These are phyloP conservation scores for Phanerochaete carnosa DNA, from an alignment of 768 basidiomycete species.

Conservation along the genomic window DNA sequence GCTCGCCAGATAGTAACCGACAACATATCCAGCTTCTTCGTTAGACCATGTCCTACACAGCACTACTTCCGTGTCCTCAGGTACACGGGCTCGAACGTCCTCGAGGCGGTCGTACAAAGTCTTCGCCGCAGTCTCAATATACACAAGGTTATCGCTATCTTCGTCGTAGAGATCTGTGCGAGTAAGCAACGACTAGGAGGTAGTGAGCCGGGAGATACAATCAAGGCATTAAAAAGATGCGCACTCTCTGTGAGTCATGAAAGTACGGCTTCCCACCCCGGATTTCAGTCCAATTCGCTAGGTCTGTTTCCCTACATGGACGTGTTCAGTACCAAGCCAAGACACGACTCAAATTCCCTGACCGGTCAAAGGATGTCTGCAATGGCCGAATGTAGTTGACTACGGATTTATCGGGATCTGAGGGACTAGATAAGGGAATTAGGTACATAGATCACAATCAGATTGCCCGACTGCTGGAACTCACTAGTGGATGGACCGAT, in stretches of 20 bases:
- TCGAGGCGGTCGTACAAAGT: not conserved
- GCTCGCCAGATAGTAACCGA: constrained; percentile 14
- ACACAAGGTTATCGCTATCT: not conserved
- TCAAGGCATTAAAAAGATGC: not conserved
- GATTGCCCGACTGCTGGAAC: not conserved
- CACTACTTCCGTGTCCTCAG: constrained; percentile 4
- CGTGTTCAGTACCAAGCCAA: not conserved
- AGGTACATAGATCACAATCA: not conserved
- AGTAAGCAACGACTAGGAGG: not conserved
- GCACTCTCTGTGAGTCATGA: not conserved
- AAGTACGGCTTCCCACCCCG: not conserved
- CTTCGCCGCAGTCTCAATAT: not conserved
- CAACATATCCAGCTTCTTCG: not conserved
- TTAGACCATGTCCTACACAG: not conserved
- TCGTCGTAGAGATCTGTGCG: not conserved
- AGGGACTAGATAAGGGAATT: not conserved
- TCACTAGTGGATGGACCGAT: no score
- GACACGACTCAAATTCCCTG: not conserved
- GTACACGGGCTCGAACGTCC: not conserved
- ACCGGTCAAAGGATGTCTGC: not conserved
- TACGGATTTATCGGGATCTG: not conserved
- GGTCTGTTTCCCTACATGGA: not conserved
- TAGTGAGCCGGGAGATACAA: not conserved
- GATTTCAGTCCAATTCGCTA: not conserved
- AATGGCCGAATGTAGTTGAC: not conserved